phyloP scores from a whole-genome alignment of 1,284 basidiomycete species.

The Xanthoconium separans region DNA sequence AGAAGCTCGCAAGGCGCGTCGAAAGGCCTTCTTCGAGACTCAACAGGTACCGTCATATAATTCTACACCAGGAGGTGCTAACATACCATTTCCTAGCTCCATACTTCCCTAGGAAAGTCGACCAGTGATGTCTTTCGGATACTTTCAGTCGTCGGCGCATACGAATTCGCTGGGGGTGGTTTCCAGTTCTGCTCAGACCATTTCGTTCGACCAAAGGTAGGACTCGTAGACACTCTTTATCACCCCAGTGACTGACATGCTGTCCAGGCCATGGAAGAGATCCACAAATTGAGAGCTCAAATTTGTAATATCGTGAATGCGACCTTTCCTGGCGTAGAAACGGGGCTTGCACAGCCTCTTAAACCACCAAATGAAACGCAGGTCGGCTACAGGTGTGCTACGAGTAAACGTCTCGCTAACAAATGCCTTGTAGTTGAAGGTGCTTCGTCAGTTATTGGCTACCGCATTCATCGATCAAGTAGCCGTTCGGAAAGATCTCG shows the following conservation, averaged over 20 bases:
- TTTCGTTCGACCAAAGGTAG: conserved; percentile 89
- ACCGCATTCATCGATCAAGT: conserved; percentile 96
- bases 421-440: conserved; percentile 66
- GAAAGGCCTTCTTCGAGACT: conserved; percentile 77
- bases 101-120: conserved; percentile 80
- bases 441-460: conserved; percentile 85
- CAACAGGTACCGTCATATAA: conserved; percentile 60
- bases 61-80: background rate
- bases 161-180: conserved; percentile 86
- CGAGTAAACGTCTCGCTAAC: background rate
- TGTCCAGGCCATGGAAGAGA: conserved; percentile 94
- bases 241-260: background rate
- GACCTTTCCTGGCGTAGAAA: conserved; percentile 63
- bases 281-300: conserved; percentile 94
- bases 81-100: conserved; percentile 47
- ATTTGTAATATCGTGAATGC: conserved; percentile 80
- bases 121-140: conserved; percentile 88
- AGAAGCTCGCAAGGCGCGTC: conserved; percentile 62
- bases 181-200: conserved; percentile 84
- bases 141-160: conserved; percentile 93
- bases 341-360: conserved; percentile 60
- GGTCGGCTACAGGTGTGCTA: conserved; percentile 39
- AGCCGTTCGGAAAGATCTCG: conserved; percentile 87
- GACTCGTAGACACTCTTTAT: conserved; percentile 11
- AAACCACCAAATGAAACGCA: conserved; percentile 75